A percentile compares a stretch with the other conserved stretches of the same genome.
These are phyloP conservation scores for Scheffersomyces parashehatae DNA, from an alignment of 1,139 yeast species.

Conservation along the genomic window DNA sequence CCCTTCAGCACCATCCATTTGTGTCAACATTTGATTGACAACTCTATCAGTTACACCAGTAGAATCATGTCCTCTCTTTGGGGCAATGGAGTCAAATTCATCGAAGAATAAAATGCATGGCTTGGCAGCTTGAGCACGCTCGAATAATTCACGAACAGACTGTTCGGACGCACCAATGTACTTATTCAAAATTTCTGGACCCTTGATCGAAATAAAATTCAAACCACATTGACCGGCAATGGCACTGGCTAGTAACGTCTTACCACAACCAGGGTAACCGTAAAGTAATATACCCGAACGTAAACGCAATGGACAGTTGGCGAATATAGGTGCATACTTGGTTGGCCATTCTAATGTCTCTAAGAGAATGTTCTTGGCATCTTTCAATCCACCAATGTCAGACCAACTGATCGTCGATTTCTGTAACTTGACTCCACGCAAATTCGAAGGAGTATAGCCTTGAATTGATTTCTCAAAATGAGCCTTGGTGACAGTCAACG, in stretches of 20 bases:
- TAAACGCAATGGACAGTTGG: conserved; percentile 79
- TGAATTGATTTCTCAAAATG: conserved; percentile 60
- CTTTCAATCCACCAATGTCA: conserved; percentile 84
- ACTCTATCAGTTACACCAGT: conserved; percentile 98
- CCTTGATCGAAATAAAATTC: conserved; percentile 90
- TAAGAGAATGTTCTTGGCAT: conserved; percentile 71
- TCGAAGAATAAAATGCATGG: conserved; percentile 95
- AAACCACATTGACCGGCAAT: conserved; percentile 94
- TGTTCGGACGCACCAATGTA: conserved; percentile 98
- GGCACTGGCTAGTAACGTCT: conserved; percentile 89
- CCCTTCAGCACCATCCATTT: conserved; percentile 99
- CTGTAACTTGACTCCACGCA: conserved; percentile 85
- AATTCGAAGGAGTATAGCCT: conserved; percentile 75
- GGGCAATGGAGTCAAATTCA: conserved; percentile 96
- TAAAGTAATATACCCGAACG: conserved; percentile 88
- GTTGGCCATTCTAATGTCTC: conserved; percentile 98
- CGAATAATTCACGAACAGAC: conserved; percentile 88
- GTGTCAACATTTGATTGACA: conserved; percentile 94
- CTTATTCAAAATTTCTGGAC: conserved; percentile 94
- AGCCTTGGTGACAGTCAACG: conserved; percentile 19
- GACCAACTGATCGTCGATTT: conserved; percentile 77
- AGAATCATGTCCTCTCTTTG: conserved; percentile 96
- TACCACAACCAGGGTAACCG: conserved; percentile 98
- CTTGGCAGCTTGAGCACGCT: conserved; percentile 89
- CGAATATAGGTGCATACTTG: conserved; percentile 89